phyloP scores from a whole-genome alignment of 768 basidiomycete genomes.

The Tricholoma hemisulphureum region DNA sequence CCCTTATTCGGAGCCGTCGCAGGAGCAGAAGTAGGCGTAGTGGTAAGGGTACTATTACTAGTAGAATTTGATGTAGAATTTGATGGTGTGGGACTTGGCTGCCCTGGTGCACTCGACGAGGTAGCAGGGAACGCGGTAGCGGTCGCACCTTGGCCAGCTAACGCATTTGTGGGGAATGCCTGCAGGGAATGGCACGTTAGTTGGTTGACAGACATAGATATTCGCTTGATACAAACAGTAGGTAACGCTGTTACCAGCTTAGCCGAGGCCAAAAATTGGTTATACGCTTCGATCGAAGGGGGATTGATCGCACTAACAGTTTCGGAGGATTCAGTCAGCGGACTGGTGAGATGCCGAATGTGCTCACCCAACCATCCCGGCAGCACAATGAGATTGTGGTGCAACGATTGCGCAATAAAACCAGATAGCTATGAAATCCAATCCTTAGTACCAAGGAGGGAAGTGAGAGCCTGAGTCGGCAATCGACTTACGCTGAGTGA shows the following conservation, averaged over 20 bases:
- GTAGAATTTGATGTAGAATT: too few relatives aligned
- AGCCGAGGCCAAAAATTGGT: conserved; percentile 26
- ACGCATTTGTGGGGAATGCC: conserved; percentile 22
- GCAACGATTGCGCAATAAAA: conserved; percentile 36
- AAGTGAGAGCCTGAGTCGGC: not conserved
- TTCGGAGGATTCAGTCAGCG: not conserved
- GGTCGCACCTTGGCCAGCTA: conserved; percentile 34
- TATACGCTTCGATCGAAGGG: conserved; percentile 24
- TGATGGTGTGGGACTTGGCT: too few relatives aligned
- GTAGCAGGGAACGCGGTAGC: conserved; percentile 25
- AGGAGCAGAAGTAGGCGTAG: not conserved
- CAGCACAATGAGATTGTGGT: conserved; percentile 36
- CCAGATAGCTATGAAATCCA: conserved; percentile 30
- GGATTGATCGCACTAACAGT: conserved; percentile 36
- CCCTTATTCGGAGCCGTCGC: conserved; percentile 1
- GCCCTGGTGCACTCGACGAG: not conserved
- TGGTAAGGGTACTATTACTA: not conserved
- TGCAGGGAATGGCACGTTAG: conserved; percentile 8
- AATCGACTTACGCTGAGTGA: conserved; percentile 23
- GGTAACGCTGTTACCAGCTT: conserved; percentile 25
- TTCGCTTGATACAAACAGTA: conserved; percentile 16
- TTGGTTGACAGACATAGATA: not conserved
- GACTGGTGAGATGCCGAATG: not conserved
- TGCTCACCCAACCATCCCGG: conserved; percentile 42
- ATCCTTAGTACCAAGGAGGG: not conserved